Base-by-base conservation (phyloP, 805 yeast genomes). In the Metschnikowia continentalis region DNA sequence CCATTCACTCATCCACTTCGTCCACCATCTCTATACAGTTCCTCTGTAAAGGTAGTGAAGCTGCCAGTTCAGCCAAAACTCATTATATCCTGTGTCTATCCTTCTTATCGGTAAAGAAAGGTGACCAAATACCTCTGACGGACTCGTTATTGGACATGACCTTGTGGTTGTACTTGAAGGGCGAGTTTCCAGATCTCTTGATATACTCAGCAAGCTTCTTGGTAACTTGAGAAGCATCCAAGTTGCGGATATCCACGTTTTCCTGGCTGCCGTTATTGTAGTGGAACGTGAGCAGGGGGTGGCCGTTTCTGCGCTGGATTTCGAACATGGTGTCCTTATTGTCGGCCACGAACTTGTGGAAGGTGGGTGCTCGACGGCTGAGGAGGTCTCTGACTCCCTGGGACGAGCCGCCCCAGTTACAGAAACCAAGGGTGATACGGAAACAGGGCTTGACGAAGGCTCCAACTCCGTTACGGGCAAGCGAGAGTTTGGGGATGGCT, bases 101-200 rank as follows among this genome's bases (percentile, higher is more conserved):
- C n/a, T 59, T 64, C 63, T 72, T 74, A 38, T 67, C 64, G 46
- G 80, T 85, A 64, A 91, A 97, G 75, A 92, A 77, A 52, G 99
- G 99, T 42, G 97, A 90, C 99, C 99, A 94, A 45, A 94, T 78
- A 63, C 99, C 99, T 77, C 99, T 86, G 15, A 92, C 90, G 50
- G 95, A 83, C 49, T 79, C 80, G 66, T 92, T 94, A 54, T 79
- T 70, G 39, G 96, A 85, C 68, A 83, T 80, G 35, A 94, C 98
- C 62, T 69, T 72, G 51, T 89, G 86, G 64, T 88, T 83, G 59
- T 75, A 82, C 67, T 86, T 86, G 60, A 78, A 72, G 61, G 79
- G 77, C 10, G 65, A 62, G 61, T 82, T 83, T 47, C 97, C 97
- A 44, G 87, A 79, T 26, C 90, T 74, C 64, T 84, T 86, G 54